These are phyloP conservation scores for Kitagawia praeruptora DNA, from an alignment of 129 eudicot species.

Conservation along the genomic window DNA sequence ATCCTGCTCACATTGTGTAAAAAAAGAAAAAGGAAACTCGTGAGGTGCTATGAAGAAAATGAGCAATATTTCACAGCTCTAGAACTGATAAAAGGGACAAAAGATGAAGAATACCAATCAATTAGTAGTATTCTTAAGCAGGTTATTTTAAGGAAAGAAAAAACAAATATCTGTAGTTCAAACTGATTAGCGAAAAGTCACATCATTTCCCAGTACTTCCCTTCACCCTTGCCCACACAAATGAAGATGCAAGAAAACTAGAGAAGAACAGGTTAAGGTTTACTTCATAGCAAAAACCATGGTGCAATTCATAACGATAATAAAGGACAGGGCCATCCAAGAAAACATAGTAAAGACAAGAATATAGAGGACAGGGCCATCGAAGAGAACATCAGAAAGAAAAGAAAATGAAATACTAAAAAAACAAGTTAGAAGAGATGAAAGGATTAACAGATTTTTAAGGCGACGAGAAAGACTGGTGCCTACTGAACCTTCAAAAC, in stretches of 20 bases:
- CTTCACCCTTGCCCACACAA: neutral
- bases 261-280: neutral
- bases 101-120: neutral
- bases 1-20: constrained; percentile 28
- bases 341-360: neutral
- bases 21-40: neutral
- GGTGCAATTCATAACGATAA: neutral
- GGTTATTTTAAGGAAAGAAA: neutral
- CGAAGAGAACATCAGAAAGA: neutral
- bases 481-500: neutral
- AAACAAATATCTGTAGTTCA: neutral
- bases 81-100: neutral
- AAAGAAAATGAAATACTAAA: neutral
- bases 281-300: neutral
- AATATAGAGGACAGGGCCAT: neutral
- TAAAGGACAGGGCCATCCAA: neutral
- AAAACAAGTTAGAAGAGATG: neutral
- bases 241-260: neutral
- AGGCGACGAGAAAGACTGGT: neutral
- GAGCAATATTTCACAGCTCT: neutral
- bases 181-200: neutral
- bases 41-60: neutral
- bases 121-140: neutral
- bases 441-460: neutral
- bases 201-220: neutral